These are phyloP conservation scores for Botrytis fabae DNA, from an alignment of 2,329 filamentous ascomycete species.

Conservation along the genomic window DNA sequence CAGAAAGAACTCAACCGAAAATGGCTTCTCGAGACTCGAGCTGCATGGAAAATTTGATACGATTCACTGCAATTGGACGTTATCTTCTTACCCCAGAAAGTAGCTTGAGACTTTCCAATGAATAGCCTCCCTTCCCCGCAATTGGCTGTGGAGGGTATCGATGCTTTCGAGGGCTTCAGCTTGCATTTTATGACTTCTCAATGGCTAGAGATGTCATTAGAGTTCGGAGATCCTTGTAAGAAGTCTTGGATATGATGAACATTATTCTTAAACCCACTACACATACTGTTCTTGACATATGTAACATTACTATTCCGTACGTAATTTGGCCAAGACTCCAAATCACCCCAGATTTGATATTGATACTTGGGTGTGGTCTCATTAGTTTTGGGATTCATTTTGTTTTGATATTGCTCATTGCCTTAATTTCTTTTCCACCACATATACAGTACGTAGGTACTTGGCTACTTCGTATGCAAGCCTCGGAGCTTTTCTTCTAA, in stretches of 20 bases:
- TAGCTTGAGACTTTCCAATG: neutral
- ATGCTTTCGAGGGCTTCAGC: neutral
- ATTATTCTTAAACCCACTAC: neutral
- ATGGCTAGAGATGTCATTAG: neutral
- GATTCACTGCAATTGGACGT: neutral
- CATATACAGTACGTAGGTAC: neutral
- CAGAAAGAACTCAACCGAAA: neutral
- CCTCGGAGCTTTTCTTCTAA: neutral
- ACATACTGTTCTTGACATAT: neutral
- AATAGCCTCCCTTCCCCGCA: neutral
- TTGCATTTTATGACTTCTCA: neutral
- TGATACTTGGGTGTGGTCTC: neutral
- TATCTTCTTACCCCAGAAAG: neutral
- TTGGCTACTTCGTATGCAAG: neutral
- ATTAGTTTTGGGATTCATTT: slow-evolving; percentile 1
- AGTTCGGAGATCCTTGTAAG: neutral
- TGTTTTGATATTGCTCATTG: neutral
- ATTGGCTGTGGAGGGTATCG: slow-evolving; percentile 3
- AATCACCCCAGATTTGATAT: slow-evolving; percentile 10
- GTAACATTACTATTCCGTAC: slow-evolving; percentile 5
- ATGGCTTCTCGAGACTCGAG: slow-evolving; percentile 4
- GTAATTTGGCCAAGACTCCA: neutral
- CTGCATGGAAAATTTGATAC: neutral
- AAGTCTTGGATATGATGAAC: neutral
- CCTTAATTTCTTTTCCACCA: neutral